Evolutionary conservation across 2,329 filamentous ascomycete genomes (phyloP), one percentile per base, ranked within the genome.

Genomic region (Calonectria honghensis): DNA sequence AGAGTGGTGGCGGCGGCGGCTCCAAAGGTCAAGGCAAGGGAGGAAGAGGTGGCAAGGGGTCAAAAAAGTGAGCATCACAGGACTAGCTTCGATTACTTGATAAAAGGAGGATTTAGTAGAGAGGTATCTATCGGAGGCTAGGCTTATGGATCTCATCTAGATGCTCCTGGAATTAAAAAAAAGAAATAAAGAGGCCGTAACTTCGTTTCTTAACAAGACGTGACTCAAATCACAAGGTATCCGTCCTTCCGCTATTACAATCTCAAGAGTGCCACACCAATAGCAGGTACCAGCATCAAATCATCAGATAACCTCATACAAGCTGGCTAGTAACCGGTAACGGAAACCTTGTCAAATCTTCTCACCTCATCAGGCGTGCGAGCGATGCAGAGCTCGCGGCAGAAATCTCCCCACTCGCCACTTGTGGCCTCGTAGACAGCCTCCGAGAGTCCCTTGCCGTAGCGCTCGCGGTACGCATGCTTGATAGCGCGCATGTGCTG

Each of bases 401-500:
- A 96, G 83, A 97, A 97, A 75, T 91, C 88, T 0, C 94, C 93
- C 90, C 94, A 96, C 77, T 96, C 93, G 1, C 93, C 92, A 76
- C 90, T 92, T 0, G 95, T 94, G 52, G 94, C 94, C 68, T 96
- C 94, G 63, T 91, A 90, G 48, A 99, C 92, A 54, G 95, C 95
- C 59, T 95, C 92, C 82, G 95, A 92, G 76, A 98, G 89, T 59
- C 94, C 91, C 66, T 90, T 87, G 6, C 91, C 90, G 84, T 98
- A 98, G 75, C 96, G 93, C 75, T 93, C 92, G 72, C 91, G 90
- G 85, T 96, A 99, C 76, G 96, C 94, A 39, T 87, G 86, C 89
- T 97, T 97, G 69, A 98, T 92, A 27, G 91, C 90, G 73, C 93
- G 91, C 86, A 98, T 90, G 85, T 98, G 96, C 76, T 90, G 86